phyloP scores from a whole-genome alignment of 1,284 basidiomycete genomes.

The Rhodotorula sp. region DNA sequence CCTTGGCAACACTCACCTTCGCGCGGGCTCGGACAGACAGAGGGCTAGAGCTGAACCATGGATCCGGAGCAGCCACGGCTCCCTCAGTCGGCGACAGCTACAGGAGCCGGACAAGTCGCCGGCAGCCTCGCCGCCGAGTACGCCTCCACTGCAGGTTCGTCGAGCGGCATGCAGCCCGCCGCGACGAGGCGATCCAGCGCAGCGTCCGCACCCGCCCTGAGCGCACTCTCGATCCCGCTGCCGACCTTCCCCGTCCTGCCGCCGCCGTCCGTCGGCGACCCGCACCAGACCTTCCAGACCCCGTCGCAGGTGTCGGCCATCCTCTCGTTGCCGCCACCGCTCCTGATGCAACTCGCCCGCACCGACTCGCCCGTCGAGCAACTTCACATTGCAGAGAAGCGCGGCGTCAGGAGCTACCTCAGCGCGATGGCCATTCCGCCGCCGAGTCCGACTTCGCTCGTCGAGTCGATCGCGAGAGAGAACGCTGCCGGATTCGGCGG shows the following conservation, averaged over 20 bases:
- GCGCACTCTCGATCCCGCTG: background rate
- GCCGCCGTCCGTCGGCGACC: constrained; percentile 19
- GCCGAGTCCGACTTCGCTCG: constrained; percentile 36
- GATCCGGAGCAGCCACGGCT: too few relatives aligned
- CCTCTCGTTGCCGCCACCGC: constrained; percentile 35
- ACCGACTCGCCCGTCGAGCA: constrained; percentile 34
- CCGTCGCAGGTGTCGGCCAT: constrained; percentile 40
- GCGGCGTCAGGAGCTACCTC: constrained; percentile 27
- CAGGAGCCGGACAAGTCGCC: too few relatives aligned
- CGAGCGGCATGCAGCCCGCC: too few relatives aligned
- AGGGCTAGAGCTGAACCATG: too few relatives aligned
- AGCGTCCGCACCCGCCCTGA: background rate
- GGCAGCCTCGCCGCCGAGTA: too few relatives aligned
- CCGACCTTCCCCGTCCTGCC: constrained; percentile 37
- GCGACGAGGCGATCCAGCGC: background rate
- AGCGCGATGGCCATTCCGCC: constrained; percentile 38
- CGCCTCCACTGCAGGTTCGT: too few relatives aligned
- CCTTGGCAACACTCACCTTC: too few relatives aligned
- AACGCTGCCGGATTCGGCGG: background rate
- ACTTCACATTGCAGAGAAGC: constrained; percentile 17
- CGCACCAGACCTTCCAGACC: constrained; percentile 37
- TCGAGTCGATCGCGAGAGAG: constrained; percentile 15
- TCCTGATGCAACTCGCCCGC: constrained; percentile 38
- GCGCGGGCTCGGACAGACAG: too few relatives aligned
- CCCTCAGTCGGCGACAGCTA: too few relatives aligned